Evolutionary conservation across 164 flowering plant genomes (phyloP).

Genomic region (Saururus chinensis): DNA sequence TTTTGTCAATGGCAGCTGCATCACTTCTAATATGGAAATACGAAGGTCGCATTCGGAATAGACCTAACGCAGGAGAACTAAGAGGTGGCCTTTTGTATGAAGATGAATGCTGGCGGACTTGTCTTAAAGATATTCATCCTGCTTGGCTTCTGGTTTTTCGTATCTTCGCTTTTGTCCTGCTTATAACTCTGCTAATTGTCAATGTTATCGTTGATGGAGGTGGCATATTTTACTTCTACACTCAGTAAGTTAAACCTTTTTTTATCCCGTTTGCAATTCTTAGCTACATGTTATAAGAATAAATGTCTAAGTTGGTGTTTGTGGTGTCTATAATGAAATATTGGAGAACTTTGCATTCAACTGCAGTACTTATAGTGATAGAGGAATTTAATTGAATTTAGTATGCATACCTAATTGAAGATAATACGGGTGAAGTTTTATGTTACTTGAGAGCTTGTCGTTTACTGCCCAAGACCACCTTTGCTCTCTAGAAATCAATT

Average conservation of each 20-base stretch:
- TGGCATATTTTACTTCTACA: constrained; percentile 63
- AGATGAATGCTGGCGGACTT: constrained; percentile 84
- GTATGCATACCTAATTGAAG: no score
- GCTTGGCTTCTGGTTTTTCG: constrained; percentile 78
- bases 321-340: no score
- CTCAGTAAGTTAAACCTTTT: constrained; percentile 61
- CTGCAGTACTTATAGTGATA: no score
- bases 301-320: no score
- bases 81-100: constrained; percentile 37
- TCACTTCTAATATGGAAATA: constrained; percentile 44
- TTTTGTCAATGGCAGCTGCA: constrained; percentile 30
- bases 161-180: constrained; percentile 47
- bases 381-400: no score
- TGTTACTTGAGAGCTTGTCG: no score
- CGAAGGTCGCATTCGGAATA: constrained; percentile 28
- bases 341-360: no score
- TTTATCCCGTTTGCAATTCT: neutral
- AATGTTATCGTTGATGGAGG: constrained; percentile 56
- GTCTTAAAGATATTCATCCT: constrained; percentile 71
- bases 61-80: constrained; percentile 11
- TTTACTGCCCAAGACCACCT: no score
- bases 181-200: constrained; percentile 35
- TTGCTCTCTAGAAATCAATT: no score
- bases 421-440: no score
- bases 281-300: no score